Evolutionary conservation across 2,329 filamentous ascomycete species (phyloP).

Genomic region (Penicillium frequentans): DNA sequence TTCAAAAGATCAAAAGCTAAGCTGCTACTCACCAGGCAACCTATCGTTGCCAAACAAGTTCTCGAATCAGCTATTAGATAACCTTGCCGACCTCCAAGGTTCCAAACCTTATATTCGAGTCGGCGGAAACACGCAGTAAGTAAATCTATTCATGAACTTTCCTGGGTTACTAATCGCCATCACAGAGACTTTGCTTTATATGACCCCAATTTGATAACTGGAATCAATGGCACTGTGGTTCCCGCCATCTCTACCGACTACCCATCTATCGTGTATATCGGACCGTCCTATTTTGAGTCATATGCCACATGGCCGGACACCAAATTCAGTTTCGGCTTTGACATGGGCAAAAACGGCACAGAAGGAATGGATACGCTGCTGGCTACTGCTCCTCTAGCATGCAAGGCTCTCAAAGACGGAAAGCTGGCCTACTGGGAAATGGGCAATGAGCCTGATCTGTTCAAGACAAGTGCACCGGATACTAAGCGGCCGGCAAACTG

Average conservation of each 20-base stretch:
- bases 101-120: conserved; percentile 62
- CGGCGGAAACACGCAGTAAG: conserved; percentile 63
- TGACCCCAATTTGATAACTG: conserved; percentile 52
- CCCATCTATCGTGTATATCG: conserved; percentile 61
- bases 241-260: conserved; percentile 56
- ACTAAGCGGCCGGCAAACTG: conserved; percentile 54
- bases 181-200: conserved; percentile 60
- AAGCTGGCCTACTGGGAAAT: conserved; percentile 61
- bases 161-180: neutral
- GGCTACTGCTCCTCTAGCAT: conserved; percentile 57
- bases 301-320: conserved; percentile 58
- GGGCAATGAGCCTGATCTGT: conserved; percentile 66
- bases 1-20: neutral
- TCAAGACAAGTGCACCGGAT: conserved; percentile 53
- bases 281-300: conserved; percentile 63
- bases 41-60: conserved; percentile 57
- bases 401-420: conserved; percentile 54
- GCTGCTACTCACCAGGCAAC: conserved; percentile 45
- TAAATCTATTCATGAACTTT: neutral
- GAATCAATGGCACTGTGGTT: conserved; percentile 56
- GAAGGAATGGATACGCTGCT: conserved; percentile 54
- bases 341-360: conserved; percentile 55
- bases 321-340: conserved; percentile 64
- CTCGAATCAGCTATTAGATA: conserved; percentile 61
- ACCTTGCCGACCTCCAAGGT: conserved; percentile 55